Conservation (phyloP, 371 early-diverging fungal species). For the Mortierella sp. region DNA sequence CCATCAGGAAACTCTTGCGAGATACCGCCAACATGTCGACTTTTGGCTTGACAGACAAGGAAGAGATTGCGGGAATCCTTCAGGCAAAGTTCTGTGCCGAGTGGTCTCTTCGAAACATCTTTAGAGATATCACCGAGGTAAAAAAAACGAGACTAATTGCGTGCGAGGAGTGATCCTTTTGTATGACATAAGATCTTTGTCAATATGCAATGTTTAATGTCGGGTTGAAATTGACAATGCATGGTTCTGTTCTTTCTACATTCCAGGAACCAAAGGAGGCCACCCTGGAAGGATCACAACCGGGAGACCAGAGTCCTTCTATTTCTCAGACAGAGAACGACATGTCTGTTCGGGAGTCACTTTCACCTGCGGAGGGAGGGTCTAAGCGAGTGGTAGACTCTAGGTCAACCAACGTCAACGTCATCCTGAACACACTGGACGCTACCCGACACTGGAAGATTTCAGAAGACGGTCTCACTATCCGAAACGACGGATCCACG, state of each 20-base stretch:
- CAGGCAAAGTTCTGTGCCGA: slow-evolving; percentile 57
- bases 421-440: slow-evolving; percentile 58
- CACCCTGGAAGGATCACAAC: neutral
- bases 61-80: slow-evolving; percentile 42
- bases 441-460: slow-evolving; percentile 60
- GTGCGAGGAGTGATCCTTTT: too few relatives aligned
- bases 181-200: neutral
- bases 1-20: slow-evolving; percentile 27
- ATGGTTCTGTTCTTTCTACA: neutral
- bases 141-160: neutral
- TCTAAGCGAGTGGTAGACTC: slow-evolving; percentile 7
- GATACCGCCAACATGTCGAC: slow-evolving; percentile 38
- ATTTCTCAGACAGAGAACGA: slow-evolving; percentile 22
- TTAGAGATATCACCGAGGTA: slow-evolving; percentile 41
- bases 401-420: slow-evolving; percentile 36
- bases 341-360: slow-evolving; percentile 11
- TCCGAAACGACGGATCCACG: slow-evolving; percentile 58
- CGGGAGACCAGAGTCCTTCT: neutral
- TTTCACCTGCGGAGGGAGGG: neutral
- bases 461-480: slow-evolving; percentile 55
- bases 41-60: slow-evolving; percentile 32
- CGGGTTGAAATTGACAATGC: too few relatives aligned
- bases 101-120: slow-evolving; percentile 53
- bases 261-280: slow-evolving; percentile 10
- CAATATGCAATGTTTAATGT: neutral